These are phyloP conservation scores for Ceratocystis colombiana DNA, from an alignment of 2,329 filamentous ascomycete genomes.

Conservation along the genomic window DNA sequence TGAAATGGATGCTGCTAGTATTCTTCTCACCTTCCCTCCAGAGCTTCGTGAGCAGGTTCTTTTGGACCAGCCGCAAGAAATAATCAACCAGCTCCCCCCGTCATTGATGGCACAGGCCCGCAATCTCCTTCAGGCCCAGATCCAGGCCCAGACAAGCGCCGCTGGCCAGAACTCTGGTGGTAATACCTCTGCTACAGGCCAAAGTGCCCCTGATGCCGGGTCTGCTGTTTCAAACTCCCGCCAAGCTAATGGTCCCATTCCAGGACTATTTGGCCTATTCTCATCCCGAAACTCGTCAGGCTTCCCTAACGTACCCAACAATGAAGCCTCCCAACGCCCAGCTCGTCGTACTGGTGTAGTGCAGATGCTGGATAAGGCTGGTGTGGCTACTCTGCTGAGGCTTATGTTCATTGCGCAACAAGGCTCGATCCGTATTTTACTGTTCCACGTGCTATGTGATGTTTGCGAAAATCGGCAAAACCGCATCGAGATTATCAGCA, in stretches of 20 bases:
- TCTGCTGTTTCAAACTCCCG: background rate
- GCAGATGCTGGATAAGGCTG: conserved; percentile 94
- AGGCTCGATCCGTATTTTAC: conserved; percentile 68
- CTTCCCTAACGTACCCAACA: background rate
- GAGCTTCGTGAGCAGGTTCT: conserved; percentile 76
- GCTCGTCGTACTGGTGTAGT: conserved; percentile 61
- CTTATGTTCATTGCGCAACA: conserved; percentile 96
- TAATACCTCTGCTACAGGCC: background rate
- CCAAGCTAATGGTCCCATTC: background rate
- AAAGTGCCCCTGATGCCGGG: background rate
- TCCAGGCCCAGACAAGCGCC: background rate
- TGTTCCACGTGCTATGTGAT: conserved; percentile 81
- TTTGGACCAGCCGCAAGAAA: conserved; percentile 81
- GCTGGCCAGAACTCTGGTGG: background rate
- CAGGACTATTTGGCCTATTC: background rate
- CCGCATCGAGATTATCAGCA: conserved; percentile 83
- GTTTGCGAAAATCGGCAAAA: conserved; percentile 97
- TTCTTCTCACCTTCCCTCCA: conserved; percentile 80
- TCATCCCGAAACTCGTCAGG: background rate
- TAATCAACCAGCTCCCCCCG: conserved; percentile 71
- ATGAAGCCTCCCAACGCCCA: background rate
- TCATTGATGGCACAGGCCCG: conserved; percentile 81
- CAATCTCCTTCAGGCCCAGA: conserved; percentile 40
- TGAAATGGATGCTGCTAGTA: conserved; percentile 89
- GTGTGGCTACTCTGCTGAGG: conserved; percentile 90